Base-by-base conservation (phyloP, 1,284 basidiomycete genomes). In the Naganishia cerealis region DNA sequence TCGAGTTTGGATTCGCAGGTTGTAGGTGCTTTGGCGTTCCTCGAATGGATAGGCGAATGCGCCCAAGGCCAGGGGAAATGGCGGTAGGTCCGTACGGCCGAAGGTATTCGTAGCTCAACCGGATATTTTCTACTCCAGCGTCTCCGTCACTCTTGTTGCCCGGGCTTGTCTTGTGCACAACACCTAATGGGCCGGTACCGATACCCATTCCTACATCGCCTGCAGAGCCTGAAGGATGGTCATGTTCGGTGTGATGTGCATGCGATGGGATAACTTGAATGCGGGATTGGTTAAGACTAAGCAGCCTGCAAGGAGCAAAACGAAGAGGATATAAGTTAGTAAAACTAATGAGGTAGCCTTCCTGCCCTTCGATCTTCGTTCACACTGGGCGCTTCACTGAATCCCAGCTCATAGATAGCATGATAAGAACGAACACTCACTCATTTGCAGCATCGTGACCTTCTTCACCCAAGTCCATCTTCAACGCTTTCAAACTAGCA, bases 61-160 rank as follows among this genome's bases (percentile, higher is more conserved):
- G 48, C 8, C 65, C 65, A 33, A 66, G 65, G 13, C 65, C 65
- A 36, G 65, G 65, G 5, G 55, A 58, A 46, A 66, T 66, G 10
- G 65, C 65, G 0, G 65, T 66, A 0, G 57, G 55, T 29, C 65
- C 65, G 29, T 66, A 66, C 36, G 65, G 65, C 33, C 65, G 54
- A 16, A 66, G 56, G 39, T 66, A 66, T 24, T 66, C 65, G 57
- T 66, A 66, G 24, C 55, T 57, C 10, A 66, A 24, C 46, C 57
- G 46, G 33, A 58, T 53, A 39, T 52, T 66, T n/a, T 66, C 65
- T 2, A 57, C 52, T 21, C 61, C 61, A n/a, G 50, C 61, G 38
- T 63, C 61, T 24, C 61, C 61, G 26, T 63, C 61, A 29, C 61
- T 63, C 38, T 59, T 59, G 24, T 33, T 33, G 7, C 50, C 61